Evolutionary conservation across 371 early-diverging fungal species (phyloP).

Genomic region (Nematocida ausubeli): DNA sequence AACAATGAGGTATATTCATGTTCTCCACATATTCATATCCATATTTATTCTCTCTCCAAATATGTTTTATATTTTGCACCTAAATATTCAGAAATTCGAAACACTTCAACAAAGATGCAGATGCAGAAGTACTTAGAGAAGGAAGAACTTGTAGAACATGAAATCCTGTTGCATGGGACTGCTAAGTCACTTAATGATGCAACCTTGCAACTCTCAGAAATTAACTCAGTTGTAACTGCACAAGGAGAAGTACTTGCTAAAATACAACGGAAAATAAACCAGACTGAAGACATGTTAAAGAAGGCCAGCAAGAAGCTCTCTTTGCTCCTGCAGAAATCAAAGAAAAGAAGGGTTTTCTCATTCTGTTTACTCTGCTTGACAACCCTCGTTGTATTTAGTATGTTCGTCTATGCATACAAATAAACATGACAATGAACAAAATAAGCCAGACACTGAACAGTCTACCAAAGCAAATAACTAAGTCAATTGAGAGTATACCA

Average conservation of each 20-base stretch:
- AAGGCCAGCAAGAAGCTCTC: constrained; percentile 37
- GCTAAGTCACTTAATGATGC: constrained; percentile 27
- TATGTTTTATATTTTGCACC: no score
- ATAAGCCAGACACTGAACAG: constrained; percentile 10
- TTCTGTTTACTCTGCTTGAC: constrained; percentile 45
- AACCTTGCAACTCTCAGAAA: constrained; percentile 9
- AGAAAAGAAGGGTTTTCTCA: constrained; percentile 26
- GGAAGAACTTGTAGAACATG: constrained; percentile 38
- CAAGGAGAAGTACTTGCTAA: constrained; percentile 42
- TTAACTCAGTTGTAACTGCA: constrained; percentile 21
- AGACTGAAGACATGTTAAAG: constrained; percentile 41
- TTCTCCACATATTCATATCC: no score
- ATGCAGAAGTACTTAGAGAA: constrained; percentile 24
- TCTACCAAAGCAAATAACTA: constrained; percentile 34
- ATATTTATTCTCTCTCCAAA: no score
- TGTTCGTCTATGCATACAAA: constrained; percentile 20
- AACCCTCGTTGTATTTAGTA: constrained; percentile 6
- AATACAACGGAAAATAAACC: constrained; percentile 35
- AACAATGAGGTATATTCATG: no score
- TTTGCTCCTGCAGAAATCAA: constrained; percentile 13
- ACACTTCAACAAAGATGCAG: no score
- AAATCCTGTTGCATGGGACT: constrained; percentile 42
- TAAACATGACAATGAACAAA: constrained; percentile 12
- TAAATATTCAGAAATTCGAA: no score
- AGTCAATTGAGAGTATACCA: constrained; percentile 71